Base-by-base conservation (phyloP, 1,139 yeast species). In the Taphrina communis region DNA sequence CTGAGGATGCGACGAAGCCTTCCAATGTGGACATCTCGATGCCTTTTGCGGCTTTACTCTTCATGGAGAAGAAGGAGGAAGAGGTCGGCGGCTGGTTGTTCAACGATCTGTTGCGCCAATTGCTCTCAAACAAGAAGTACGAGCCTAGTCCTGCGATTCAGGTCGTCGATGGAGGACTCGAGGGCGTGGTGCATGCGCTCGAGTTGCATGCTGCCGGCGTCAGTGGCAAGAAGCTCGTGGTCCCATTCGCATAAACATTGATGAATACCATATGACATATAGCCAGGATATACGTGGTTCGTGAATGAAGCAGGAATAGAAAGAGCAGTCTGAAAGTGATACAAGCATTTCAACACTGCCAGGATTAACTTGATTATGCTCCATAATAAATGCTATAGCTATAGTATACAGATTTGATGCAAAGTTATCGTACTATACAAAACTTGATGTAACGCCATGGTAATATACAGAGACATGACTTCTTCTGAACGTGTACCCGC, bases 191-290 rank as follows among this genome's bases (percentile, higher is more conserved):
- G 14, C 14, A 59, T 6, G 63, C 63, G 3, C n/a, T 59, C 21
- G 63, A 42, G 7, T 25, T 42, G 65, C 36, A 41, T 14, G 46
- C 42, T 9, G 46, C 35, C 14, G 63, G 63, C 17, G 36, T 59
- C 14, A 42, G 38, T 48, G 63, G 55, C n/a, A 46, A 42, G 42
- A 59, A 59, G 65, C 59, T 59, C 11, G 42, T 59, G 31, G 17
- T 56, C 8, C 48, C 48, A 12, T 3, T 44, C 19, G 48, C 19
- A 14, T 44, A 17, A 44, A 17, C 2, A 11, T 8, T 39, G 14
- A 14, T 14, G 42, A 39, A 39, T 39, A 9, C 14, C 6, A 6
- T 2, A 39, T 14, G 14, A 39, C 42, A 39, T 39, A 11, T 14
- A 6, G 7, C 14, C 3, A 11, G 42, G 42, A 39, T 39, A 14